phyloP scores from a whole-genome alignment of 2,329 filamentous ascomycete species.

The Cadophora gregata region DNA sequence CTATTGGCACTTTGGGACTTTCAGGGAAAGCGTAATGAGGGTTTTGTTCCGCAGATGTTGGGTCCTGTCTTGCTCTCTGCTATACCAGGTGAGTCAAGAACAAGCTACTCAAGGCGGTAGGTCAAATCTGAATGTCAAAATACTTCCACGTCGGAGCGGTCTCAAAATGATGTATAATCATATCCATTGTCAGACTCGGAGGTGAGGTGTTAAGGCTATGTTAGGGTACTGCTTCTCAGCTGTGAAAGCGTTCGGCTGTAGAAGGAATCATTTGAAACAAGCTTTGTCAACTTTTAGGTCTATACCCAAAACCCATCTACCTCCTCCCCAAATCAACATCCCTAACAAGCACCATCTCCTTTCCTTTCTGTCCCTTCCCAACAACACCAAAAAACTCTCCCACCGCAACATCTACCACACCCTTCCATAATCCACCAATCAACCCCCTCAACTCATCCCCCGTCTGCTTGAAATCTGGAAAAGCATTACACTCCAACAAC shows the following conservation, averaged over 20 bases:
- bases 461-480: slow-evolving; percentile 94
- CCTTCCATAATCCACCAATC: slow-evolving; percentile 78
- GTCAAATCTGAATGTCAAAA: too few species aligned
- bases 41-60: too few species aligned
- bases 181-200: background rate
- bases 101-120: too few species aligned
- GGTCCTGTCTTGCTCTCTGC: too few species aligned
- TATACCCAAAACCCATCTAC: slow-evolving; percentile 20
- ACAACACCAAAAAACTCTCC: slow-evolving; percentile 67
- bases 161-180: too few species aligned
- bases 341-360: slow-evolving; percentile 57
- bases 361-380: slow-evolving; percentile 35
- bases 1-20: too few species aligned
- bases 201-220: background rate
- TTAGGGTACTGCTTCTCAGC: background rate
- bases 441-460: slow-evolving; percentile 74
- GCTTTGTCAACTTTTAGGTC: background rate
- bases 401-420: slow-evolving; percentile 71
- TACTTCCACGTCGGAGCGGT: too few species aligned
- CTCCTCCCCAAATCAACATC: slow-evolving; percentile 57
- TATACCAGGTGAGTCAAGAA: too few species aligned
- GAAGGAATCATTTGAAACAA: background rate
- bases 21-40: too few species aligned
- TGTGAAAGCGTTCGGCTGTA: background rate
- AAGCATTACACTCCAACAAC: slow-evolving; percentile 93